A percentile compares a stretch with the other conserved stretches of the same genome.
Conservation (phyloP, 176 grass and related monocot genomes). For the Oryza glaberrima region DNA sequence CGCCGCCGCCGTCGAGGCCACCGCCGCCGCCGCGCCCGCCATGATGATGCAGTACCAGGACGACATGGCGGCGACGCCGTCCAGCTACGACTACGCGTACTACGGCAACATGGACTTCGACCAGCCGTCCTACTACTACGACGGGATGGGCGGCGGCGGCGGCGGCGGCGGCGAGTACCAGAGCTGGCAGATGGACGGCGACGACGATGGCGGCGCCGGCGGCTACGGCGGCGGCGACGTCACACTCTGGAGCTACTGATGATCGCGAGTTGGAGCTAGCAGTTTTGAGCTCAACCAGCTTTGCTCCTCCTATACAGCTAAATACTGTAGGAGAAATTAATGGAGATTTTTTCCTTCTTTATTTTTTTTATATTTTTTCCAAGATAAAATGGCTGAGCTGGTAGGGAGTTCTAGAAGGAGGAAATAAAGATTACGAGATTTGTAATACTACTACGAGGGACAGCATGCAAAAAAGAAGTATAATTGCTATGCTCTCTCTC, state of each 20-base stretch:
- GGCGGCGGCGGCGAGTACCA: slow-evolving; percentile 9
- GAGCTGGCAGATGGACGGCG: slow-evolving; percentile 43
- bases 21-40: neutral
- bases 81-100: slow-evolving; percentile 37
- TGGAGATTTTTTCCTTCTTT: neutral
- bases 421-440: neutral
- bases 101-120: slow-evolving; percentile 43
- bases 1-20: neutral
- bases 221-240: slow-evolving; percentile 36
- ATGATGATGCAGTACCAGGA: neutral
- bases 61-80: neutral
- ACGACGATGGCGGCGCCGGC: slow-evolving; percentile 34
- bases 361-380: neutral
- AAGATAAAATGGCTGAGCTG: neutral
- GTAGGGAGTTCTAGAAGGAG: neutral
- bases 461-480: neutral
- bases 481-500: neutral
- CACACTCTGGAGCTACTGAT: slow-evolving; percentile 67
- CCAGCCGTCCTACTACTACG: slow-evolving; percentile 56
- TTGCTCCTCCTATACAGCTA: neutral
- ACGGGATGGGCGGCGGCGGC: slow-evolving; percentile 17
- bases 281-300: neutral
- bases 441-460: slow-evolving; percentile 40
- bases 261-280: neutral
- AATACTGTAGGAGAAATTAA: neutral